Base-by-base conservation (phyloP, 768 basidiomycete species). In the Udeniomyces megalosporus region DNA sequence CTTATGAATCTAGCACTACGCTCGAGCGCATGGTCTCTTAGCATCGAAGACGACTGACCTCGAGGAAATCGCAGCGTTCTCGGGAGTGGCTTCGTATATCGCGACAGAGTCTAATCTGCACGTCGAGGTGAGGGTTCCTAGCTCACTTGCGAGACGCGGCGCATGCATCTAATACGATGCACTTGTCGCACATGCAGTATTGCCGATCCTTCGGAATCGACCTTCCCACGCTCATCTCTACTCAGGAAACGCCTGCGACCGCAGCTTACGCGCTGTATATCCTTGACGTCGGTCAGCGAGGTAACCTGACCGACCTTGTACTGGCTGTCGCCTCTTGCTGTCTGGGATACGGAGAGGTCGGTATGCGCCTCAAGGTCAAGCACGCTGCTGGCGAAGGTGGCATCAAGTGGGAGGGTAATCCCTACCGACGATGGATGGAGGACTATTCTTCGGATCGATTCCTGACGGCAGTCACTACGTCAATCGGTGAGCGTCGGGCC, bases 321-420 rank as follows among this genome's bases (percentile, higher is more conserved):
- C 82, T 95, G 75, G 85, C 87, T 0, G 78, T 91, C 1, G 82
- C 85, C 11, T 84, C 87, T 8, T 96, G 92, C 70, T 76, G 93
- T 10, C 75, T 93, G 0, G 92, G 91, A 2, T 96, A 95, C 70
- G 91, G 91, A 12, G 87, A 93, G 71, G 88, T 91, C 0, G 91
- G 90, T 1, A 74, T 88, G 45, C 87, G 88, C 83, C 75, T 96
- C 34, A 79, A 82, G 71, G n/a, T n/a, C n/a, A 80, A 78, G 38
- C 78, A 84, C 63, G 78, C 77, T 1, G 68, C 67, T 45, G 76
- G 74, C 11, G 75, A 76, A 28, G 79, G 76, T 24, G 83, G 82
- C 78, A 79, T 85, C 22, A 69, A 76, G 38, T 70, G 82, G 59
- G 79, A 82, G 11, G 81, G 79, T 0, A 93, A 93, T 68, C 80